Base-by-base conservation (phyloP, 1,284 basidiomycete genomes). In the Ustilago crameri region DNA sequence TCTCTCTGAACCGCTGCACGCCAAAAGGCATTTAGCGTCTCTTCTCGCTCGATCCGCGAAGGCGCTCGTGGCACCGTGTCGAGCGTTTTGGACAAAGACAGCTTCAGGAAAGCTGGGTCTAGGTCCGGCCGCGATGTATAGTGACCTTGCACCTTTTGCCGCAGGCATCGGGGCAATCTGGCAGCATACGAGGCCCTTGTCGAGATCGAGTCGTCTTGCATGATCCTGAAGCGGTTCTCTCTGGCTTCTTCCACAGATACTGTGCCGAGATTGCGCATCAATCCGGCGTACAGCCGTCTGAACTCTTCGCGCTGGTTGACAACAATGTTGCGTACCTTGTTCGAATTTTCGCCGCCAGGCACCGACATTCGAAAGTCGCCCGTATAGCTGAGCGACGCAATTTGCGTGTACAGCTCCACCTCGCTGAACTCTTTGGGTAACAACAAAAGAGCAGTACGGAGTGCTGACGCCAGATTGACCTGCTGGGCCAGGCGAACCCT, bases 281-380 rank as follows among this genome's bases (percentile, higher is more conserved):
- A 49, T 20, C 91, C 88, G 75, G 90, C 89, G 85, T 98, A 98
- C 72, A 98, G 85, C 76, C 91, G 89, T 63, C 90, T 88, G 85
- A 98, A 98, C 81, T 93, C 92, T 7, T 88, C 87, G 22, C 88
- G 86, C 84, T 96, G 92, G 51, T 89, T 90, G 61, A 87, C 85
- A 24, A 79, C 76, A 61, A 79, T 79, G 84, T 98, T 98, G 51
- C 86, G 86, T n/a, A 98, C 90, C 85, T 99, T 99, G 67, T 89
- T 87, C 23, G 93, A 90, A 84, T 98, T 98, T 87, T 99, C 95
- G 0, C 91, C 93, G 5, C 93, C 93, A 2, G 95, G 88, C 10
- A 88, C 84, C 35, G 89, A 76, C 95, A 99, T 99, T 34, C 95
- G 88, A 46, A 93, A 93, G 82, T 99, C 96, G 18, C 80, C 79